These are phyloP conservation scores for Tulasnella sp. DNA, from an alignment of 768 basidiomycete genomes.

Conservation along the genomic window DNA sequence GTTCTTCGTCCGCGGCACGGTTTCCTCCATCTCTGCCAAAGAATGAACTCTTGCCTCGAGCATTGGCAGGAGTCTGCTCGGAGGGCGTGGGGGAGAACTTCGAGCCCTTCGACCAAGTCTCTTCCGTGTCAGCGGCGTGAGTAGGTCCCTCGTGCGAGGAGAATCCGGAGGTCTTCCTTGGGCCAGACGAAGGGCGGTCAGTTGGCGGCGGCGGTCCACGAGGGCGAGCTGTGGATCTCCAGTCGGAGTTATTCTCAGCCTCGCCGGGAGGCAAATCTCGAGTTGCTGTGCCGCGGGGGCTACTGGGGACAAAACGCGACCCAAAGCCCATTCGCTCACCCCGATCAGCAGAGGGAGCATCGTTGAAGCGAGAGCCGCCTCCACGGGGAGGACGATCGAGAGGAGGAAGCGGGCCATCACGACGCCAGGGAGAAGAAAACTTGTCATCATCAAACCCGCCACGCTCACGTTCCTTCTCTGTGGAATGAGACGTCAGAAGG, in stretches of 20 bases:
- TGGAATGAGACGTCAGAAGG: background rate
- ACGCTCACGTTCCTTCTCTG: conserved; percentile 61
- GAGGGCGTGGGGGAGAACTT: conserved; percentile 56
- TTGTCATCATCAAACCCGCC: conserved; percentile 54
- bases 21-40: conserved; percentile 28
- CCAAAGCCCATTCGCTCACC: conserved; percentile 24
- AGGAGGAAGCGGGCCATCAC: conserved; percentile 74
- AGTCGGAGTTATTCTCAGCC: conserved; percentile 21
- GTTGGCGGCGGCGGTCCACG: conserved; percentile 23
- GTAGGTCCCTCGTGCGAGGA: conserved; percentile 34
- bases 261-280: conserved; percentile 4
- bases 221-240: conserved; percentile 18
- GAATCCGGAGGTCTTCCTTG: conserved; percentile 54
- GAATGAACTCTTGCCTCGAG: conserved; percentile 9
- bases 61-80: conserved; percentile 26
- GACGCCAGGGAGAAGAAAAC: conserved; percentile 76
- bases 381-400: conserved; percentile 13
- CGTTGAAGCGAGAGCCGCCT: conserved; percentile 6
- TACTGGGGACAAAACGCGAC: conserved; percentile 25
- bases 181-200: conserved; percentile 32
- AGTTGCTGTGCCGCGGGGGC: background rate
- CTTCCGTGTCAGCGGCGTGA: conserved; percentile 62
- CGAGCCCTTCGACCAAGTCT: conserved; percentile 66
- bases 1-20: conserved; percentile 23
- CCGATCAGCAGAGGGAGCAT: conserved; percentile 24